These are phyloP conservation scores for Claviceps sp. DNA, from an alignment of 2,329 filamentous ascomycete genomes.

Conservation along the genomic window DNA sequence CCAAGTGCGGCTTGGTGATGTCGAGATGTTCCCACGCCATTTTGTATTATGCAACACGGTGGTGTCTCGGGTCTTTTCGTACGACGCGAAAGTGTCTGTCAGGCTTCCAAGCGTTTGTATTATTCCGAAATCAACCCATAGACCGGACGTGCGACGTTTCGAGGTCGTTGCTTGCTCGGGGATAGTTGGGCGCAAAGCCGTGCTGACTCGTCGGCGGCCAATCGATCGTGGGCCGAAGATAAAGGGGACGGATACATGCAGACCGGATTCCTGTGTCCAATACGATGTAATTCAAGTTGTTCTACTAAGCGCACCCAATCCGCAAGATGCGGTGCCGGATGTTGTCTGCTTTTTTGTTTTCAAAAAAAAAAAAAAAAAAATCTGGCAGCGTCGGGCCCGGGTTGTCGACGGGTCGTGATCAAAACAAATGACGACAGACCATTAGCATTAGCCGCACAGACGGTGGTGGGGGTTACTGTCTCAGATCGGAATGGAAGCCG, in stretches of 20 bases:
- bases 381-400: too few species aligned
- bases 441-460: neutral
- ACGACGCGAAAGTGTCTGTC: too few species aligned
- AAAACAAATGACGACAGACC: too few species aligned
- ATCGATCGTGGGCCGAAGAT: slow-evolving; percentile 5
- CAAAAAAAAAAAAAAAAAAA: too few species aligned
- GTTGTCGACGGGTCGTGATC: too few species aligned
- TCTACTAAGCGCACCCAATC: too few species aligned
- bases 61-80: too few species aligned
- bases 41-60: neutral
- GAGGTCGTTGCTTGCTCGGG: slow-evolving; percentile 1
- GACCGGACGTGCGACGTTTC: neutral
- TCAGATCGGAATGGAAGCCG: neutral
- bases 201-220: slow-evolving; percentile 5
- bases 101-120: too few species aligned
- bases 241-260: slow-evolving; percentile 8
- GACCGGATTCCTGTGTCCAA: neutral
- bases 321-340: neutral
- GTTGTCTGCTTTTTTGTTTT: neutral
- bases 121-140: slow-evolving; percentile 1
- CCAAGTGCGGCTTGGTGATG: slow-evolving; percentile 91
- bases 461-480: neutral
- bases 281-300: neutral
- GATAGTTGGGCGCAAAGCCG: neutral
- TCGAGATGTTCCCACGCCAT: slow-evolving; percentile 74